A percentile compares a stretch with the other conserved stretches of the same genome.
These are phyloP conservation scores for Suillus bovinus DNA, from an alignment of 768 basidiomycete genomes.

Conservation along the genomic window DNA sequence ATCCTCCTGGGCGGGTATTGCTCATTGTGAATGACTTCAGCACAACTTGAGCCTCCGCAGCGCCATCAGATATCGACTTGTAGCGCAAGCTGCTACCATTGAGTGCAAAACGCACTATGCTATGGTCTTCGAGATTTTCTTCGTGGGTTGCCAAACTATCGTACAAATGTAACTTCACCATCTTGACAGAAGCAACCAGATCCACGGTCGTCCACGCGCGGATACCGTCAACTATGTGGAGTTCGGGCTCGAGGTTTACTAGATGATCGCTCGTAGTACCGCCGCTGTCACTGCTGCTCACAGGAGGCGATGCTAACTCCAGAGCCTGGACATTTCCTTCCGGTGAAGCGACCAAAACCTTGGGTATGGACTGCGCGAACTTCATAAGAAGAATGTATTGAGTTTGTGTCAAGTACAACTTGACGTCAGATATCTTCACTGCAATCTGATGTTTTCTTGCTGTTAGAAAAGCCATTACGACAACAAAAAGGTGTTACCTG, in stretches of 20 bases:
- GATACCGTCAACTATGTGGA: constrained; percentile 35
- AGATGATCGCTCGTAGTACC: constrained; percentile 6
- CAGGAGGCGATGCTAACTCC: constrained; percentile 26
- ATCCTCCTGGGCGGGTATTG: constrained; percentile 80
- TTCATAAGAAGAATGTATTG: constrained; percentile 77
- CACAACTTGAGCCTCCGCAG: constrained; percentile 85
- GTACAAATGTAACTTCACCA: constrained; percentile 86
- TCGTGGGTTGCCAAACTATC: constrained; percentile 61
- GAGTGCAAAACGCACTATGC: constrained; percentile 84
- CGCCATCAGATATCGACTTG: constrained; percentile 80
- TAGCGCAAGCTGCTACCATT: constrained; percentile 76
- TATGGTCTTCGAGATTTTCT: constrained; percentile 65
- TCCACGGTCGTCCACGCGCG: constrained; percentile 67
- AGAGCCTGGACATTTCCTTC: constrained; percentile 39
- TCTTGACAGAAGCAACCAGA: constrained; percentile 65
- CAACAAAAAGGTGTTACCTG: constrained; percentile 50
- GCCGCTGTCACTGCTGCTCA: constrained; percentile 11
- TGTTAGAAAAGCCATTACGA: constrained; percentile 10
- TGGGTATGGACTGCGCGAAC: constrained; percentile 67
- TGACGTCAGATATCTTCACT: constrained; percentile 80
- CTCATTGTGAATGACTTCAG: constrained; percentile 91
- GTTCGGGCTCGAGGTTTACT: constrained; percentile 53
- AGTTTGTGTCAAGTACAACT: constrained; percentile 76
- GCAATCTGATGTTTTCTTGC: constrained; percentile 47
- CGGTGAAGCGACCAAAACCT: constrained; percentile 52